Evolutionary conservation across 2,329 filamentous ascomycete species (phyloP).

Genomic region (Myriangium duriaei): DNA sequence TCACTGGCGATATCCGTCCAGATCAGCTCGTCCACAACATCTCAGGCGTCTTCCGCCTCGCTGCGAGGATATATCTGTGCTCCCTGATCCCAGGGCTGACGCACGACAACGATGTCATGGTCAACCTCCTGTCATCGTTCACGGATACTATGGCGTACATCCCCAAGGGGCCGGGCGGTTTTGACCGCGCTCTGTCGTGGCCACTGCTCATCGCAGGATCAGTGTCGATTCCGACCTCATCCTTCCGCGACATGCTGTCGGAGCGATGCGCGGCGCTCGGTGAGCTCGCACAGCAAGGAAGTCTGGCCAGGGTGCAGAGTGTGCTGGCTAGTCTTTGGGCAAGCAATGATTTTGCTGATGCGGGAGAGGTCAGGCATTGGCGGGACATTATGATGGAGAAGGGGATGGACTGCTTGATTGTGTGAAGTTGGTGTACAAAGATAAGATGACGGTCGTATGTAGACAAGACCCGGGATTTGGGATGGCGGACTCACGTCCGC

Average conservation of each 20-base stretch:
- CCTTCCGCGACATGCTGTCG: slow-evolving; percentile 66
- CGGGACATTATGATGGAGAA: slow-evolving; percentile 85
- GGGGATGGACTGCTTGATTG: slow-evolving; percentile 81
- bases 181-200: slow-evolving; percentile 86
- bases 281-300: slow-evolving; percentile 66
- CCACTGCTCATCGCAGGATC: slow-evolving; percentile 80
- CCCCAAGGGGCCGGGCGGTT: slow-evolving; percentile 67
- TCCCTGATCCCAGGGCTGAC: slow-evolving; percentile 82
- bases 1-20: slow-evolving; percentile 62
- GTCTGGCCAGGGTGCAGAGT: slow-evolving; percentile 69
- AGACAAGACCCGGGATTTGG: no score
- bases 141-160: slow-evolving; percentile 67
- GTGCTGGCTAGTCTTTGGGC: slow-evolving; percentile 75
- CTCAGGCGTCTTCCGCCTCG: slow-evolving; percentile 78
- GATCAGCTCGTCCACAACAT: slow-evolving; percentile 80
- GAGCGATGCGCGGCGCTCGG: slow-evolving; percentile 64
- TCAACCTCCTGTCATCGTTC: slow-evolving; percentile 67
- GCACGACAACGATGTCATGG: slow-evolving; percentile 58
- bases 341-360: slow-evolving; percentile 51
- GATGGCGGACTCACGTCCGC: no score
- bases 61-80: slow-evolving; percentile 93
- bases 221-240: slow-evolving; percentile 57
- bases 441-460: no score
- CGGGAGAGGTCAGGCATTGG: slow-evolving; percentile 56
- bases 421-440: no score